Evolutionary conservation across 2,329 filamentous ascomycete genomes (phyloP).

Genomic region (Tolypocladium capitatum): DNA sequence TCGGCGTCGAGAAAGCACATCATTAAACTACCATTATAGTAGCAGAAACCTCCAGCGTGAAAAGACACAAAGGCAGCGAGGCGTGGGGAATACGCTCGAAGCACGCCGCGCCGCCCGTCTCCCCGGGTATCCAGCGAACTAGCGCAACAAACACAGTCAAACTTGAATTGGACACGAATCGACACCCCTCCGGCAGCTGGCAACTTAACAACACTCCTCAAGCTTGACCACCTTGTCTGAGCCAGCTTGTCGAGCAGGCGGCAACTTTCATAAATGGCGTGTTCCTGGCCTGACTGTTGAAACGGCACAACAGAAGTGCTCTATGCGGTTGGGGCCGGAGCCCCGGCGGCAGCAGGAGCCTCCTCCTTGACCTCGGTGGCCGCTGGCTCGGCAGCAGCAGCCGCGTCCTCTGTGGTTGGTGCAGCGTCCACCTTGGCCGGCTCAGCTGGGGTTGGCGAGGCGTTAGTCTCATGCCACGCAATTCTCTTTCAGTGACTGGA

Average conservation of each 20-base stretch:
- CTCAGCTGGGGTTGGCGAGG: constrained; percentile 10
- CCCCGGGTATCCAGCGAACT: constrained; percentile 19
- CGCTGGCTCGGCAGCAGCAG: constrained; percentile 12
- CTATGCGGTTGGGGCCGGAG: constrained; percentile 11
- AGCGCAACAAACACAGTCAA: constrained; percentile 8
- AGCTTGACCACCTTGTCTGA: not conserved
- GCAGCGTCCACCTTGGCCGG: constrained; percentile 14
- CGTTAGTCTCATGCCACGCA: not conserved
- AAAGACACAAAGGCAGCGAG: constrained; percentile 4
- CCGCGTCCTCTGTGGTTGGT: constrained; percentile 11
- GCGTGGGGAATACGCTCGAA: constrained; percentile 18
- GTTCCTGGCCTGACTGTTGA: not conserved
- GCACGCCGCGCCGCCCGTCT: constrained; percentile 6
- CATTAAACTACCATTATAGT: constrained; percentile 2
- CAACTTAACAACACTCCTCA: not conserved
- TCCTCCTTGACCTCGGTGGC: constrained; percentile 15
- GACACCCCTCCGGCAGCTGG: not conserved
- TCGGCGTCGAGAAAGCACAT: not conserved
- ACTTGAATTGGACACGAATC: not conserved
- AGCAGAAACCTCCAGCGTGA: constrained; percentile 5
- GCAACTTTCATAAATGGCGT: not conserved
- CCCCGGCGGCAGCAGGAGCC: constrained; percentile 9
- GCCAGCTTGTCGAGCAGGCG: not conserved
- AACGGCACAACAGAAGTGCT: not conserved
- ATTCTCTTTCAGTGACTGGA: not conserved